Conservation (phyloP, 2,329 filamentous ascomycete species). For the Trichoderma koningii region DNA sequence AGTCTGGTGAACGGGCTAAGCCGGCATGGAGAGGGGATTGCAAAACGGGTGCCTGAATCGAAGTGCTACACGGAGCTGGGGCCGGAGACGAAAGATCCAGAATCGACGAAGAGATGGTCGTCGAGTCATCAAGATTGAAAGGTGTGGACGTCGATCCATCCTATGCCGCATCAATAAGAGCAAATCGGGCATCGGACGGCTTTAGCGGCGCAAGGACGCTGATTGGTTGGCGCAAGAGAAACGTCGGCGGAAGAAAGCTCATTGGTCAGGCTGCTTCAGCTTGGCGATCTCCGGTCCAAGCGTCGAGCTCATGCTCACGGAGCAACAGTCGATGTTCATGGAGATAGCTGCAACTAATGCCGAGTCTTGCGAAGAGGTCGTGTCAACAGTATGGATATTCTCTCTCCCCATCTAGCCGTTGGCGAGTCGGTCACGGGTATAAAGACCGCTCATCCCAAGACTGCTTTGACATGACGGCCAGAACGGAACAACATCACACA, state of each 20-base stretch:
- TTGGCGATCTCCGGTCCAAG: neutral
- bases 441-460: neutral
- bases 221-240: neutral
- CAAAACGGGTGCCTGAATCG: no score
- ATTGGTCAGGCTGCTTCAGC: neutral
- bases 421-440: neutral
- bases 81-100: no score
- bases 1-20: neutral
- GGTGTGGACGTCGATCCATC: no score
- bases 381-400: neutral
- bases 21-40: no score
- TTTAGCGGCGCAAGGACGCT: slow-evolving; percentile 20
- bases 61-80: no score
- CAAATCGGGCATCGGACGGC: neutral
- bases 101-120: no score
- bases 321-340: neutral
- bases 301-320: neutral
- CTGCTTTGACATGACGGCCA: neutral
- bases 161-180: neutral
- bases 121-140: no score
- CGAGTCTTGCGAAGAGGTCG: neutral
- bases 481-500: neutral
- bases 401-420: neutral
- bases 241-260: slow-evolving; percentile 18
- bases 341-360: neutral